Conservation (phyloP, 129 eudicot genomes). For the Heracleum sosnowskyi region DNA sequence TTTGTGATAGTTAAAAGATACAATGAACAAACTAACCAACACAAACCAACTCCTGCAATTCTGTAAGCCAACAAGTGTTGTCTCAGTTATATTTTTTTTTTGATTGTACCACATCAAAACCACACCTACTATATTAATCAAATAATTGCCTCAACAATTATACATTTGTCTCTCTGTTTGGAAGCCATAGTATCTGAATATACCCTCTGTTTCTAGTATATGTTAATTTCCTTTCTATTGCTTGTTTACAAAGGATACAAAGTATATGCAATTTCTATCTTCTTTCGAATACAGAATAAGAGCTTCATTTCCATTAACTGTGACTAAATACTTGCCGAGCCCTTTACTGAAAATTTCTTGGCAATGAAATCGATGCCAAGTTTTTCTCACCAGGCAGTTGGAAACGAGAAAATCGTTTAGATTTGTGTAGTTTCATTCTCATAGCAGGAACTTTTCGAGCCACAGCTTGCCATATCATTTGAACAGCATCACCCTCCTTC, state of each 20-base stretch:
- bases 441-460: conserved; percentile 65
- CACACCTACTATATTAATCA: not conserved
- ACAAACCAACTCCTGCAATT: not conserved
- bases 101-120: not conserved
- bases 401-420: conserved; percentile 38
- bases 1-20: no score
- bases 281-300: not conserved
- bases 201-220: not conserved
- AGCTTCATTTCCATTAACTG: not conserved
- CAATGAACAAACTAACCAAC: not conserved
- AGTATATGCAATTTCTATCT: conserved; percentile 2
- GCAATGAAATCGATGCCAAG: conserved; percentile 32
- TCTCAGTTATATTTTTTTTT: no score
- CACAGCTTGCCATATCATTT: conserved; percentile 81
- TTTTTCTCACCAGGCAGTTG: conserved; percentile 6
- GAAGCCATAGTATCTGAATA: not conserved
- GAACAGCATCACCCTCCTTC: conserved; percentile 61
- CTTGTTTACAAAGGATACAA: conserved; percentile 7
- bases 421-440: conserved; percentile 37
- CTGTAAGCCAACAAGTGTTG: not conserved
- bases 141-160: not conserved
- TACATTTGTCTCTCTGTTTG: not conserved
- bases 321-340: conserved; percentile 12
- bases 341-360: conserved; percentile 34
- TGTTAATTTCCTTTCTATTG: not conserved